Evolutionary conservation across 805 yeast species (phyloP).

Genomic region (Schizosaccharomyces lindneri): DNA sequence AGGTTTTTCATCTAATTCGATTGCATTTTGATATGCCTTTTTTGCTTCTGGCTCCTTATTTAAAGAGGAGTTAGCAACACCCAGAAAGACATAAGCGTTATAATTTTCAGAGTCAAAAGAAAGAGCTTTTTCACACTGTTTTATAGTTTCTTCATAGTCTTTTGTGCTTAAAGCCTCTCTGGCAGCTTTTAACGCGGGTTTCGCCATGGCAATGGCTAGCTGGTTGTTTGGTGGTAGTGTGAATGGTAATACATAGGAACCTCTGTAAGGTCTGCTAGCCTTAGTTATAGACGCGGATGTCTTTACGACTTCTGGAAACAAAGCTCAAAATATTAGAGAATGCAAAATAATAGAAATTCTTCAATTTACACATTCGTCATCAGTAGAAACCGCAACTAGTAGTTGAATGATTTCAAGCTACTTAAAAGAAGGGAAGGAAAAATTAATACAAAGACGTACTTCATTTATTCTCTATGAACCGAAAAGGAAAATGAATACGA

Average conservation of each 20-base stretch:
- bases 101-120: constrained; percentile 31
- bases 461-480: no score
- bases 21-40: constrained; percentile 21
- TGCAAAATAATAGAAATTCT: no score
- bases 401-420: no score
- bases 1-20: constrained; percentile 20
- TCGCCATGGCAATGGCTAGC: background rate
- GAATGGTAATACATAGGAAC: background rate
- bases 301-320: no score
- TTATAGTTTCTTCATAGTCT: constrained; percentile 39
- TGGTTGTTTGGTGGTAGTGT: background rate
- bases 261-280: background rate
- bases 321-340: no score
- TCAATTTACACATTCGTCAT: no score
- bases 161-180: constrained; percentile 16
- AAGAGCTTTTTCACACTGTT: constrained; percentile 29
- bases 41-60: constrained; percentile 23
- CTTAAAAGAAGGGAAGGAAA: no score
- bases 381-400: no score
- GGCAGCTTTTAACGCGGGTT: constrained; percentile 8
- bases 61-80: constrained; percentile 7
- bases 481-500: no score
- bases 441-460: no score
- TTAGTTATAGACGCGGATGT: no score
- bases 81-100: constrained; percentile 25